Conservation (phyloP, 2,329 filamentous ascomycete genomes). For the Cryphonectria naterciae region DNA sequence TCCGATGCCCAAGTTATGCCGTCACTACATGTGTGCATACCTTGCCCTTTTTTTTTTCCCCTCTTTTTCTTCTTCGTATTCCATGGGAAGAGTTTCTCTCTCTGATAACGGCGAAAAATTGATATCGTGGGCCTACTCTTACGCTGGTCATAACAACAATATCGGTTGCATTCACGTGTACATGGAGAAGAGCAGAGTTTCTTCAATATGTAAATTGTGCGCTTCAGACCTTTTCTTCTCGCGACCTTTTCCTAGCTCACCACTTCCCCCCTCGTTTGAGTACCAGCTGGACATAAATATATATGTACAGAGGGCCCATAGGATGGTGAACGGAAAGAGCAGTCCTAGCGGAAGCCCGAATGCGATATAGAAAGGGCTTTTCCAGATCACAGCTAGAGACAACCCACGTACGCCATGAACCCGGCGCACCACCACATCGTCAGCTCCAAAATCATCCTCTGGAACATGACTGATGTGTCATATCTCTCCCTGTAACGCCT, state of each 20-base stretch:
- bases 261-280: constrained; percentile 24
- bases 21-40: background rate
- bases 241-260: constrained; percentile 22
- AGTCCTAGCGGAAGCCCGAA: constrained; percentile 26
- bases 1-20: background rate
- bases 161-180: too few species aligned
- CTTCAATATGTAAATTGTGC: background rate
- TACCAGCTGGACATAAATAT: constrained; percentile 14
- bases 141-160: too few species aligned
- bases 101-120: background rate
- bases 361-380: constrained; percentile 18
- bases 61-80: too few species aligned
- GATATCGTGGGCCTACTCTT: background rate
- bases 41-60: background rate
- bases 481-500: constrained; percentile 24
- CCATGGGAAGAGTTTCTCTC: background rate
- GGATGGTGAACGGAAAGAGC: constrained; percentile 19
- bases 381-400: constrained; percentile 25
- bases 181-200: background rate
- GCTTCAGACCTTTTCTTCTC: constrained; percentile 16
- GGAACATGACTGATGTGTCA: constrained; percentile 22
- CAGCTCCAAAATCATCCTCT: constrained; percentile 24
- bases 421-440: constrained; percentile 26
- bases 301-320: constrained; percentile 22
- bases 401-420: constrained; percentile 23